Evolutionary conservation across 2,329 filamentous ascomycete genomes (phyloP), one percentile per base, ranked within the genome.

Genomic region (Neoscytalidium dimidiatum): DNA sequence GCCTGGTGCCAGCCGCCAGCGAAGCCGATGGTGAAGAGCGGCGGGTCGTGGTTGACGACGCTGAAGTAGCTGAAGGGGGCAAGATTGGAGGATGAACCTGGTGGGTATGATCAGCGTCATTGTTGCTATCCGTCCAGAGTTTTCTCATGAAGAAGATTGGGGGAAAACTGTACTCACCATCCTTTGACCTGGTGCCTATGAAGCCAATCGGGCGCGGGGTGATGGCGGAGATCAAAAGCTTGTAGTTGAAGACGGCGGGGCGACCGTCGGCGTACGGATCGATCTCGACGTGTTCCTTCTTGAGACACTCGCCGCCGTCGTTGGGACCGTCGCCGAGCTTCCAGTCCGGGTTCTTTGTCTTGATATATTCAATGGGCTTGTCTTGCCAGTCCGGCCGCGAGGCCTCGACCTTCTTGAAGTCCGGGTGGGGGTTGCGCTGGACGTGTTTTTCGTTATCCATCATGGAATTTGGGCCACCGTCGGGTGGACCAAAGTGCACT

Each of bases 21-120:
- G 66, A 88, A 87, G 0, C 87, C 86, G 5, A 90, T 80, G 8
- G 87, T 85, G 77, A 97, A 96, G 48, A 96, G 82, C 0, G 94
- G 94, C 4, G 94, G 94, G 74, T 97, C 94, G 75, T 95, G 91
- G 76, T 88, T 88, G 69, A 97, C 84, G 67, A 97, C 78, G 75
- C 92, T 90, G 76, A 93, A 92, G 81, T 95, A 97, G 73, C 87
- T 91, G 77, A 95, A 97, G 0, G 93, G 94, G 0, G 94, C 92
- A 2, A 97, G 84, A 78, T 97, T 98, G 17, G 86, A 87, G 29
- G 79, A 82, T 21, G 63, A 63, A 19, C 70, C 71, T 73, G 46
- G 53, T n/a, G 9, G 6, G 5, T 13, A n/a, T 28, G 4, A 29
- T 64, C 13, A 58, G 23, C 28, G 14, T 19, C 19, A 17, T 8